Percentiles rank a stretch among this genome's conserved stretches.
Evolutionary conservation across 2,329 filamentous ascomycete species (phyloP).

Genomic region (Aspergillus sergii): DNA sequence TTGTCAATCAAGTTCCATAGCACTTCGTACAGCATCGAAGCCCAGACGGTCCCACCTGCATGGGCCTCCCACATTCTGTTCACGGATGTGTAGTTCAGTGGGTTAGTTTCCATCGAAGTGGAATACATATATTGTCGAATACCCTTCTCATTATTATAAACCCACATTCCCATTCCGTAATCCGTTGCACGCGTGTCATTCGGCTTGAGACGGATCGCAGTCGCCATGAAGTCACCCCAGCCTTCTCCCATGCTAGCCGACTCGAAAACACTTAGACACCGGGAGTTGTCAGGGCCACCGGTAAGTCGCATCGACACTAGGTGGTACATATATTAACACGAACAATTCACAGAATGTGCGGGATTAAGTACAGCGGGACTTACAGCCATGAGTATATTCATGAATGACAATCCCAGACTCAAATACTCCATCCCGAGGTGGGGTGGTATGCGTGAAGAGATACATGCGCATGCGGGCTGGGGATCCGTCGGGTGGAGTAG

Average conservation of each 20-base stretch:
- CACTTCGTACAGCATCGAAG: constrained; percentile 18
- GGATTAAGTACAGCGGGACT: neutral
- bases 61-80: constrained; percentile 11
- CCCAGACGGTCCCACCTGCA: constrained; percentile 16
- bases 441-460: constrained; percentile 11
- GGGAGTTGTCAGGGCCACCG: constrained; percentile 15
- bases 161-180: constrained; percentile 16
- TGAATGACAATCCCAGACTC: constrained; percentile 19
- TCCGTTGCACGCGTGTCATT: constrained; percentile 8
- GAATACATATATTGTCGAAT: constrained; percentile 17
- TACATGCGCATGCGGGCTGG: constrained; percentile 21
- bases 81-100: constrained; percentile 13
- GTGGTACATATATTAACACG: neutral
- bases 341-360: neutral
- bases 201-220: constrained; percentile 17
- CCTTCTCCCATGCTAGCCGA: constrained; percentile 20
- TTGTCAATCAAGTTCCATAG: constrained; percentile 21
- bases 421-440: constrained; percentile 11
- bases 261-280: constrained; percentile 15
- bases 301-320: constrained; percentile 20
- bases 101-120: constrained; percentile 12
- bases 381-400: constrained; percentile 21
- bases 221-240: constrained; percentile 21
- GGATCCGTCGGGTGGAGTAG: constrained; percentile 15
- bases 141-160: constrained; percentile 1